Base-by-base conservation (phyloP, 306 rosid species). In the Cucumis cinereus region DNA sequence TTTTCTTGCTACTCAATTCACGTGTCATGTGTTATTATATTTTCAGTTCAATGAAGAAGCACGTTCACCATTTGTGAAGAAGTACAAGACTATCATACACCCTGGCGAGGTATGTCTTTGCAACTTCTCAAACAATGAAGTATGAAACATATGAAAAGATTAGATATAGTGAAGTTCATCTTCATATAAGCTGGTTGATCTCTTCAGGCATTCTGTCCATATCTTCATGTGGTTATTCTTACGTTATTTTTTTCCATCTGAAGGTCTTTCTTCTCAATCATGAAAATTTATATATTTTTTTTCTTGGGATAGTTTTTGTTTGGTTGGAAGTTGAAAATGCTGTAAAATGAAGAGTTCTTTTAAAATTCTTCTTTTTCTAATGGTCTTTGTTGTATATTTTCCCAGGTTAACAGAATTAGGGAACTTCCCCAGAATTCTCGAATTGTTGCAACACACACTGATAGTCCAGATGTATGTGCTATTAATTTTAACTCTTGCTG, bases 51-150 rank as follows among this genome's bases (percentile, higher is more conserved):
- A 95, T 74, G 99, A 95, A 74, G 99, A 95, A 84, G 95, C 99
- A 1, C 99, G 99, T 23, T 95, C 99, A 6, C 99, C 99, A 11
- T 95, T 95, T 84, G 99, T 95, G 19, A 95, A 90, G 97, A 95
- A 95, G 93, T 95, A 84, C 90, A 95, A 95, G 86, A 95, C 99
- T 73, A 92, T 95, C 85, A 92, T 95, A 77, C 99, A 95, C 81
- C 99, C 99, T 0, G 99, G 99, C 77, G 99, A 95, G 98, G 99
- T 90, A 92, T 69, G 75, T 57, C 20, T 28, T 28, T 79, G 7
- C n/a, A 54, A 28, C 14, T 54, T 53, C 22, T 53, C 52, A 28
- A 50, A 49, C 10, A 73, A 26, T 17, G 76, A 1, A 72, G 24
- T 72, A 49, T 9, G 14, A 10, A 33, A 30, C 63, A 53, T 17